Evolutionary conservation across 2,329 filamentous ascomycete genomes (phyloP).

Genomic region (Daldinia eschscholtzii): DNA sequence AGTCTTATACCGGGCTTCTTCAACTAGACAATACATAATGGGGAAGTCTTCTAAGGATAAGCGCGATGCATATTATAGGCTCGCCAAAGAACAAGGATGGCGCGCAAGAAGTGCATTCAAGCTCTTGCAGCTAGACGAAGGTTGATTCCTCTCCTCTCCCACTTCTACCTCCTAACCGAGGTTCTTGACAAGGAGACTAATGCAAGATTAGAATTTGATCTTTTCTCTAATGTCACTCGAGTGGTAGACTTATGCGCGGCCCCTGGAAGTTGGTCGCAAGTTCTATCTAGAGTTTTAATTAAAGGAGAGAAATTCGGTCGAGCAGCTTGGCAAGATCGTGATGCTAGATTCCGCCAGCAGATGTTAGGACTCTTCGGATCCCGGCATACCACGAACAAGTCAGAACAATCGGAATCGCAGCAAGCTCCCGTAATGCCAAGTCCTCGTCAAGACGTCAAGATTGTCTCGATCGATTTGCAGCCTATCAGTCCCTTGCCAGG

Average conservation of each 20-base stretch:
- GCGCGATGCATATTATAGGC: slow-evolving; percentile 95
- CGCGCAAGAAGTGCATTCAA: slow-evolving; percentile 97
- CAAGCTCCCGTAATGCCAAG: slow-evolving; percentile 49
- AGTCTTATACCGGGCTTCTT: slow-evolving; percentile 6
- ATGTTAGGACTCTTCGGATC: slow-evolving; percentile 67
- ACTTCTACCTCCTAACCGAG: slow-evolving; percentile 10
- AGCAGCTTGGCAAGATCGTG: slow-evolving; percentile 86
- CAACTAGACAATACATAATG: slow-evolving; percentile 64
- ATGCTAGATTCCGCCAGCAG: slow-evolving; percentile 73
- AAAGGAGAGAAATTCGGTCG: slow-evolving; percentile 92
- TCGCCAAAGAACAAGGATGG: slow-evolving; percentile 99
- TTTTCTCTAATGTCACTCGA: slow-evolving; percentile 89
- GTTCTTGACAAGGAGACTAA: slow-evolving; percentile 24
- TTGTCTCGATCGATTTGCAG: slow-evolving; percentile 95
- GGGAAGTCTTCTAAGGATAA: slow-evolving; percentile 99
- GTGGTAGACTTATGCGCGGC: slow-evolving; percentile 97
- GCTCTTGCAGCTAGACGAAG: slow-evolving; percentile 91
- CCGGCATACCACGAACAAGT: slow-evolving; percentile 43
- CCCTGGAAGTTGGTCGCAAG: slow-evolving; percentile 97
- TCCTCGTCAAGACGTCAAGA: slow-evolving; percentile 81
- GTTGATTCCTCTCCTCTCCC: slow-evolving; percentile 54
- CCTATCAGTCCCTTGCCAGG: slow-evolving; percentile 95
- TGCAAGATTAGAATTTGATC: slow-evolving; percentile 78
- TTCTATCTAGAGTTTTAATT: slow-evolving; percentile 91
- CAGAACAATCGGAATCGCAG: slow-evolving; percentile 39